Percentiles rank a stretch among this genome's conserved stretches.
Conservation (phyloP, 2,329 filamentous ascomycete species). For the Cryphonectria naterciae region DNA sequence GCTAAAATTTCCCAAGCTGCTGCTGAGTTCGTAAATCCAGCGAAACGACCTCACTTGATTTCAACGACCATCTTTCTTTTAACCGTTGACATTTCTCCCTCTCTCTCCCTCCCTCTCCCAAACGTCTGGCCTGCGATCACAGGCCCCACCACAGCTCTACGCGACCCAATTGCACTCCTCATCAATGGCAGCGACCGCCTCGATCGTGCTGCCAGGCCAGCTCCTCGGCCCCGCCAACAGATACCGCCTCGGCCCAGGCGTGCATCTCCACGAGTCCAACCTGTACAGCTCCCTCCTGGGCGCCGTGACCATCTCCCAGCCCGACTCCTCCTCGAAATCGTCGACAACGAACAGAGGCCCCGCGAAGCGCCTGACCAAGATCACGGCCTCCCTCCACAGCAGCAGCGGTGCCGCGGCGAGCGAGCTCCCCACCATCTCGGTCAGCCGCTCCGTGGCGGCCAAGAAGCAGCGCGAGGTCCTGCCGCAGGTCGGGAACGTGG, state of each 20-base stretch:
- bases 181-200: constrained; percentile 10
- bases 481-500: constrained; percentile 77
- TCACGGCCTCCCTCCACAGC: constrained; percentile 40
- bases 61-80: background rate
- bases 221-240: constrained; percentile 69
- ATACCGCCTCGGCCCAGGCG: constrained; percentile 78
- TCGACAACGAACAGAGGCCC: constrained; percentile 41
- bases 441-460: constrained; percentile 44
- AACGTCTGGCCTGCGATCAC: background rate
- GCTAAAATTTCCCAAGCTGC: background rate
- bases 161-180: background rate
- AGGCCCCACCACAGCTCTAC: background rate
- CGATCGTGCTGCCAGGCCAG: constrained; percentile 79
- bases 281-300: constrained; percentile 86
- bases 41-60: background rate
- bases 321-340: constrained; percentile 38
- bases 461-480: constrained; percentile 69
- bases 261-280: constrained; percentile 75
- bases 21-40: background rate
- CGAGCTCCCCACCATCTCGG: constrained; percentile 58
- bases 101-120: too few species aligned
- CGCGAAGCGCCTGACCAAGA: constrained; percentile 63
- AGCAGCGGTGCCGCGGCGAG: constrained; percentile 43
- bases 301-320: constrained; percentile 60
- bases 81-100: background rate